phyloP scores from a whole-genome alignment of 371 early-diverging fungal species.

The Sporodiniella umbellata region DNA sequence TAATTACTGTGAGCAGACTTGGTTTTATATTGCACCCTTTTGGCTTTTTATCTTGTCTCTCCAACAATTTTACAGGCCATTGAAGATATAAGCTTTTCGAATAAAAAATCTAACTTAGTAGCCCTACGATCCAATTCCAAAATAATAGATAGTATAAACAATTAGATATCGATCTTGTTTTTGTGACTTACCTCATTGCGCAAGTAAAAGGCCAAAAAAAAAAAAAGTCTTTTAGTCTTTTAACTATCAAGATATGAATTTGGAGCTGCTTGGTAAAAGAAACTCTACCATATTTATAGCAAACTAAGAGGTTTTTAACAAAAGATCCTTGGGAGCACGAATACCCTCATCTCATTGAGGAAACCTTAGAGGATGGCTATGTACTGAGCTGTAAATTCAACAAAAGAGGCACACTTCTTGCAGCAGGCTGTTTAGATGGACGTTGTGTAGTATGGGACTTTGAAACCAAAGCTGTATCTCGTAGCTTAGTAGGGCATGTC shows the following conservation, averaged over 20 bases:
- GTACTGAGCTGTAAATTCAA: slow-evolving; percentile 67
- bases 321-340: slow-evolving; percentile 85
- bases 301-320: background rate
- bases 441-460: slow-evolving; percentile 84
- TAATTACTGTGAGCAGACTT: no score
- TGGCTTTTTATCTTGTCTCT: no score
- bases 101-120: no score
- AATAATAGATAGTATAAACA: no score
- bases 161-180: background rate
- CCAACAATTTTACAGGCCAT: no score
- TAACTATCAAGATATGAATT: slow-evolving; percentile 20
- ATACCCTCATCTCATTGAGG: slow-evolving; percentile 79
- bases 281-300: no score
- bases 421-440: slow-evolving; percentile 83
- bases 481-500: slow-evolving; percentile 73
- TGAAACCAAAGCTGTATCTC: slow-evolving; percentile 73
- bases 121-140: no score
- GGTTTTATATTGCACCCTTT: no score
- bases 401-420: slow-evolving; percentile 72
- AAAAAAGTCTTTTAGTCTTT: background rate
- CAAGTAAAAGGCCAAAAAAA: background rate
- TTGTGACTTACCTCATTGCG: background rate
- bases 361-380: slow-evolving; percentile 73
- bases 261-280: slow-evolving; percentile 31
- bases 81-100: no score